A percentile compares a stretch with the other conserved stretches of the same genome.
Conservation (phyloP, 257 asterid genomes). For the Coffea eugenioides region DNA sequence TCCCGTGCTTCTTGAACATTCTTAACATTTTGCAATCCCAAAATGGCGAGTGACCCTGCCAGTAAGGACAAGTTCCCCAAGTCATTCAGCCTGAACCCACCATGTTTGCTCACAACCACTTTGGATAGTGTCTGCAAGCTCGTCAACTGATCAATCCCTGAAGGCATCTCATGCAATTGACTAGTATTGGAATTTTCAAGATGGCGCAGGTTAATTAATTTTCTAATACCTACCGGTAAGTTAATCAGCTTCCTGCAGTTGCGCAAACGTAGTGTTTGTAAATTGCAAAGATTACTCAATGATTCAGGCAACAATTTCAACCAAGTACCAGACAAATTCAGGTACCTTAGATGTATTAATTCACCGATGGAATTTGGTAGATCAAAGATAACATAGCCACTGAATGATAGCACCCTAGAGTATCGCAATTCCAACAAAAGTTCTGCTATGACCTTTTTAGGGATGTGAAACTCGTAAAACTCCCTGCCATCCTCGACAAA, state of each 20-base stretch:
- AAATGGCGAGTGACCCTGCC: slow-evolving; percentile 13
- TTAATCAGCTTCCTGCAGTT: slow-evolving; percentile 9
- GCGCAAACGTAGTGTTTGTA: slow-evolving; percentile 15
- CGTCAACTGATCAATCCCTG: slow-evolving; percentile 18
- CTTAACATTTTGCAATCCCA: slow-evolving; percentile 16
- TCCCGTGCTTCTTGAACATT: slow-evolving; percentile 19
- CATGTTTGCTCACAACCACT: slow-evolving; percentile 18
- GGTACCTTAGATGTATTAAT: slow-evolving; percentile 21
- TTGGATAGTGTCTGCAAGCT: slow-evolving; percentile 21
- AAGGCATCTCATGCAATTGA: slow-evolving; percentile 23
- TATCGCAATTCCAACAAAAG: slow-evolving; percentile 9
- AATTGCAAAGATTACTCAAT: slow-evolving; percentile 10
- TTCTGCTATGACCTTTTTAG: slow-evolving; percentile 5
- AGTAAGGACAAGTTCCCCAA: slow-evolving; percentile 14
- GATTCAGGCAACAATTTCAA: slow-evolving; percentile 18
- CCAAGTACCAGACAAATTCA: slow-evolving; percentile 19
- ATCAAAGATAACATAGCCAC: slow-evolving; percentile 9
- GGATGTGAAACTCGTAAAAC: neutral
- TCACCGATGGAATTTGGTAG: slow-evolving; percentile 18
- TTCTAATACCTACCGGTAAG: slow-evolving; percentile 9
- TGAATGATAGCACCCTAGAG: slow-evolving; percentile 18
- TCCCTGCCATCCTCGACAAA: too few species aligned
- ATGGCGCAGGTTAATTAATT: slow-evolving; percentile 22
- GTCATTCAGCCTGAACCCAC: slow-evolving; percentile 14
- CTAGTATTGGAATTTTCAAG: slow-evolving; percentile 19